A percentile compares a stretch with the other conserved stretches of the same genome.
Conservation (phyloP, 305 asterid genomes). For the Fraxinus albicans region DNA sequence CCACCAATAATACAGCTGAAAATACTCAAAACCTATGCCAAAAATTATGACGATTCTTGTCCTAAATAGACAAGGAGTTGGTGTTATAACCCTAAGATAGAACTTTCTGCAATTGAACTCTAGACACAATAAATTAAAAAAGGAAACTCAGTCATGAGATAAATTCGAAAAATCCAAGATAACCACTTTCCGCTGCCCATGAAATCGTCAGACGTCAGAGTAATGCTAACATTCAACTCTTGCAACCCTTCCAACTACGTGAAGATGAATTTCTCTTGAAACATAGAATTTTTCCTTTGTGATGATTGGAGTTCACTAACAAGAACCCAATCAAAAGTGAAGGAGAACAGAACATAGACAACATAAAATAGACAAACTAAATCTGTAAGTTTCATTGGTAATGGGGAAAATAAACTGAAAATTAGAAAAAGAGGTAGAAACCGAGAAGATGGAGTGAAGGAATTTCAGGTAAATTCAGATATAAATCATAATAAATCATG, state of each 20-base stretch:
- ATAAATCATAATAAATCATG: no score
- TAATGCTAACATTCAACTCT: constrained; percentile 73
- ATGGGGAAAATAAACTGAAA: no score
- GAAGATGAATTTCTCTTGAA: constrained; percentile 85
- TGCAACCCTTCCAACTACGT: constrained; percentile 73
- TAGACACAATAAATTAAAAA: constrained; percentile 31
- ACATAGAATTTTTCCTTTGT: constrained; percentile 63
- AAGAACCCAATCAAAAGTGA: no score
- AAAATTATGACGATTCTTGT: constrained; percentile 35
- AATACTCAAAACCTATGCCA: neutral
- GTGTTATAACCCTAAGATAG: constrained; percentile 77
- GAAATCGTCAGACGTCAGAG: constrained; percentile 65
- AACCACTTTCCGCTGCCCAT: constrained; percentile 85
- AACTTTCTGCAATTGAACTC: constrained; percentile 82
- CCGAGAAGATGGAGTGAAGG: no score
- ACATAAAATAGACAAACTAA: no score
- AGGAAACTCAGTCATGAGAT: neutral
- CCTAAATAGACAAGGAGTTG: constrained; percentile 73
- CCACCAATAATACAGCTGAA: neutral
- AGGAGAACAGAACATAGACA: no score
- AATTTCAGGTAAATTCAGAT: no score
- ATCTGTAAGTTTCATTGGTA: no score
- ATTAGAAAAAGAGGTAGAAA: no score
- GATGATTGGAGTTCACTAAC: no score
- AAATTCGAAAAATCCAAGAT: constrained; percentile 3